Evolutionary conservation across 805 yeast genomes (phyloP), one percentile per base, ranked within the genome.

Genomic region (Hanseniaspora lachancei): DNA sequence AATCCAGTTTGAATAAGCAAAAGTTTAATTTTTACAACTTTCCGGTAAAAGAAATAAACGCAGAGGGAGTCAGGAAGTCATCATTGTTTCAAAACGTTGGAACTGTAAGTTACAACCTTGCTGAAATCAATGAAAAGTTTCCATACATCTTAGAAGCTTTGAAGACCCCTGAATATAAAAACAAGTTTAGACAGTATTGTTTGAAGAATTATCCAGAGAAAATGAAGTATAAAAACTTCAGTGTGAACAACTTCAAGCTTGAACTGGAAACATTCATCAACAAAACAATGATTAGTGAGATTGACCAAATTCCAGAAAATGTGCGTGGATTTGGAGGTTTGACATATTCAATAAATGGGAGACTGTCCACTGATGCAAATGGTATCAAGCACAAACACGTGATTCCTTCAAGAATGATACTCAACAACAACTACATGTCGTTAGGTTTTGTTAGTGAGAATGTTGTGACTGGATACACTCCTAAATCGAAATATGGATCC

Each of bases 251-350:
- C 35, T 65, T 76, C 55, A 64, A 70, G 12, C 67, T 64, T 32
- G 71, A 71, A 57, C 70, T 75, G 6, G 62, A 70, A n/a, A 68
- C 69, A 48, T 77, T 75, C 61, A 58, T 78, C 38, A 65, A 65
- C 42, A 63, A 62, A 39, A 62, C 62, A 38, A 49, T 58, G 21
- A 58, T 60, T 27, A 57, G 60, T 27, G 43, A 54, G 16, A 43
- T 48, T 27, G 49, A 43, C 10, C 49, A 48, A n/a, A 58, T 58
- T 18, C 43, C 57, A 9, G 32, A 47, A 18, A 40, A 52, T 10
- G 66, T 79, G 47, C 76, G 82, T 54, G 95, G 89, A 35, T 78
- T 85, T 8, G 95, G 84, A 32, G 95, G 95, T 7, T 74, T 86
- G 58, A 77, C 86, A 1, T 87, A 86, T 62, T 73, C 72, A 41